Evolutionary conservation across 169 alveolate species (phyloP), one percentile per base, ranked within the genome.

Genomic region (Eimeria sp.): DNA sequence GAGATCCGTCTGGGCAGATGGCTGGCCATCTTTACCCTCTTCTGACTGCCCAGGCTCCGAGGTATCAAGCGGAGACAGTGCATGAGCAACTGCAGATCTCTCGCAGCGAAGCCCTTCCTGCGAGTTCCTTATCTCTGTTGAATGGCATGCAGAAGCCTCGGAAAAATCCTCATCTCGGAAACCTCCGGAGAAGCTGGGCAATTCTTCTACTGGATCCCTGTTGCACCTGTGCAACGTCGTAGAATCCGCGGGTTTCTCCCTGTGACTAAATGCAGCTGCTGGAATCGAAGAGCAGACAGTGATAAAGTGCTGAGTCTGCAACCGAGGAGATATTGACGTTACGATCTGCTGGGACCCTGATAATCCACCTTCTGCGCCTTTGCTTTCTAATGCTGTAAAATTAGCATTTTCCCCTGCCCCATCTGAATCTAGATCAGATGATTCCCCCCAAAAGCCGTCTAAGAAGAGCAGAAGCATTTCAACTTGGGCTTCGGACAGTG

Each of bases 401-500:
- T 9, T n/a, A 18, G 27, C 11, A 78, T 27, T 52, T 27, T 54
- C 14, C 13, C n/a, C 88, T 30, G 46, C 52, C 6, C 49, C 46
- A 1, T 49, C 46, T 27, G 68, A 78, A 11, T 23, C 64, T n/a
- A 46, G n/a, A n/a, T 13, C 43, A 25, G 68, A 27, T 78, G 88
- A 46, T 46, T 49, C 11, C 49, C 27, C 88, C 11, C 14, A 30
- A 49, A 10, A 0, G 13, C 49, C 62, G n/a, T 49, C 68, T 66
- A 78, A 54, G 3, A 78, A 30, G 10, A 52, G 49, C 49, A 49
- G 88, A 49, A 78, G 62, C 88, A 78, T 78, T 66, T 78, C 68
- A 46, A 78, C 88, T 54, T 78, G 88, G 68, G 88, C n/a, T 11
- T n/a, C 52, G 66, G 88, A 49, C 23, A 78, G 27, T 40, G 88